phyloP scores from a whole-genome alignment of 2,329 filamentous ascomycete genomes.

The Penicillium sclerotigenum region DNA sequence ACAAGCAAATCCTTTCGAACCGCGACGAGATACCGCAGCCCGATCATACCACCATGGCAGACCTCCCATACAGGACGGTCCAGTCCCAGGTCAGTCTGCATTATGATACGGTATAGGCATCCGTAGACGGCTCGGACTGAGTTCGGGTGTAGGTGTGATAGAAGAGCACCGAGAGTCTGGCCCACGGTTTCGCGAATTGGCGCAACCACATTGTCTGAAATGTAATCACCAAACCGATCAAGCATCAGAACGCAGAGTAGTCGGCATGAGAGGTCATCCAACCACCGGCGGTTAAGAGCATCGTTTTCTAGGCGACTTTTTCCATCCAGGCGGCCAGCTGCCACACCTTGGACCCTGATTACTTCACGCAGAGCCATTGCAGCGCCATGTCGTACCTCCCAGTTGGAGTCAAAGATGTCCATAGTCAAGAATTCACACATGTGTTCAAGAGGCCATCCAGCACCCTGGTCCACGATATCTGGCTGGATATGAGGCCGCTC shows the following conservation, averaged over 20 bases:
- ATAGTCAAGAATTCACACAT: conserved; percentile 91
- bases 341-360: conserved; percentile 82
- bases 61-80: conserved; percentile 83
- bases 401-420: conserved; percentile 87
- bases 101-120: conserved; percentile 83
- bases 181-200: conserved; percentile 94
- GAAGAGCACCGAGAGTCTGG: conserved; percentile 83
- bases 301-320: conserved; percentile 75
- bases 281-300: conserved; percentile 73
- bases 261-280: conserved; percentile 92
- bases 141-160: conserved; percentile 74
- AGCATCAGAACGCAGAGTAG: conserved; percentile 96
- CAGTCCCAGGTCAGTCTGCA: conserved; percentile 77
- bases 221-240: conserved; percentile 95
- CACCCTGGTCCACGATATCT: conserved; percentile 71
- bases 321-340: conserved; percentile 73
- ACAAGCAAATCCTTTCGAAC: conserved; percentile 89
- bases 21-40: conserved; percentile 88
- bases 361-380: conserved; percentile 93
- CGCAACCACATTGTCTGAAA: conserved; percentile 93
- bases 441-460: conserved; percentile 90
- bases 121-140: conserved; percentile 83
- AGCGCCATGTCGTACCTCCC: conserved; percentile 95
- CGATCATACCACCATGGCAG: conserved; percentile 97
- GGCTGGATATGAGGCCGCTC: conserved; percentile 84